Evolutionary conservation across 805 yeast genomes (phyloP).

Genomic region (Cyberlindnera nakhonratchasimensis): DNA sequence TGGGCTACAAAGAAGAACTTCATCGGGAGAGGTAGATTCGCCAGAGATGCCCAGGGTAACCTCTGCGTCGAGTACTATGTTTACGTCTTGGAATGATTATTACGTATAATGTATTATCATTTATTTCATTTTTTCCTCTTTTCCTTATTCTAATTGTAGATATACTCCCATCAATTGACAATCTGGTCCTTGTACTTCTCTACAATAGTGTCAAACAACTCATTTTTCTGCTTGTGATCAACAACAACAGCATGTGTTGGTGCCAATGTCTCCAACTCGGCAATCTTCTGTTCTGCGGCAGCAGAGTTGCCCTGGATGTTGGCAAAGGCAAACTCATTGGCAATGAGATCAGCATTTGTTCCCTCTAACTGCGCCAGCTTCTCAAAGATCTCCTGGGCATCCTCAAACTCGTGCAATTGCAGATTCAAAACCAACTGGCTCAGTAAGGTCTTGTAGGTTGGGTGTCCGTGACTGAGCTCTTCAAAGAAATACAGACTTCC

Average conservation of each 20-base stretch:
- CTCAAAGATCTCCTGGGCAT: constrained; percentile 63
- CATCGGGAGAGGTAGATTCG: constrained; percentile 58
- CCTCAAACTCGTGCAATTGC: constrained; percentile 77
- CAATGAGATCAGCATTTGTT: constrained; percentile 46
- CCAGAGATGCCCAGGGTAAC: constrained; percentile 42
- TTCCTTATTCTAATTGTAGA: background rate
- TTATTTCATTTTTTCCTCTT: background rate
- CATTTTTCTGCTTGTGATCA: constrained; percentile 60
- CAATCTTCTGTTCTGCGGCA: constrained; percentile 37
- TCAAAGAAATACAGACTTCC: constrained; percentile 66
- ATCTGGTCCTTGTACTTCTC: constrained; percentile 44
- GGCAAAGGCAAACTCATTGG: constrained; percentile 62
- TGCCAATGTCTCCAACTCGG: constrained; percentile 42
- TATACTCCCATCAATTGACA: constrained; percentile 5
- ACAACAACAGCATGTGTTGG: constrained; percentile 55
- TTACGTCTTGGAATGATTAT: constrained; percentile 28
- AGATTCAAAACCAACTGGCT: constrained; percentile 73
- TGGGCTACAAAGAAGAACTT: constrained; percentile 52
- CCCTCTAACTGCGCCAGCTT: constrained; percentile 39
- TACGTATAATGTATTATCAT: background rate
- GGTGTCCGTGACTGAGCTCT: constrained; percentile 65
- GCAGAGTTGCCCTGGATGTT: constrained; percentile 47
- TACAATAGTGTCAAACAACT: constrained; percentile 66
- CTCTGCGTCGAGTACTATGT: constrained; percentile 55
- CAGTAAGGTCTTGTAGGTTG: constrained; percentile 45